Percentiles rank a stretch among this genome's conserved stretches.
Evolutionary conservation across 768 basidiomycete species (phyloP).

Genomic region (Pleurotus giganteus): DNA sequence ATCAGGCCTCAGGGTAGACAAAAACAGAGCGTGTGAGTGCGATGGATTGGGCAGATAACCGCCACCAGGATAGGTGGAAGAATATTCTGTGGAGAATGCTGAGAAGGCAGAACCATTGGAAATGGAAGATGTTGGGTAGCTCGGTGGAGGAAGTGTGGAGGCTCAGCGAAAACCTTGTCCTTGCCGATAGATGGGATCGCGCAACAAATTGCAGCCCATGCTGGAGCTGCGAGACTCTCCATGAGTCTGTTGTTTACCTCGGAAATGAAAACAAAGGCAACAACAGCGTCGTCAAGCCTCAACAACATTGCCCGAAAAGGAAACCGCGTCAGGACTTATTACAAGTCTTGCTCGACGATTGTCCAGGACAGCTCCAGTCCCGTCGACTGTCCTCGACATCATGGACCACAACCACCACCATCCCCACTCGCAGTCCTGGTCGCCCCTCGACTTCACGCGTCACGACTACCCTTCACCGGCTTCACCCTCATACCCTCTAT

Average conservation of each 20-base stretch:
- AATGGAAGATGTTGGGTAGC: constrained; percentile 5
- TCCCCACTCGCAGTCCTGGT: not conserved
- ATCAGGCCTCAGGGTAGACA: not conserved
- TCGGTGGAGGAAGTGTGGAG: constrained; percentile 4
- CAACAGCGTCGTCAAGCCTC: constrained; percentile 8
- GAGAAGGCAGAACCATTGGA: not conserved
- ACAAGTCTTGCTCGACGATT: constrained; percentile 1
- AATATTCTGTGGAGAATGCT: constrained; percentile 9
- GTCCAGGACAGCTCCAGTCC: not conserved
- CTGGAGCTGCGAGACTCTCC: constrained; percentile 1
- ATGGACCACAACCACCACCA: constrained; percentile 8
- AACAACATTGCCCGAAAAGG: constrained; percentile 1
- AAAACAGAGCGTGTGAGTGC: not conserved
- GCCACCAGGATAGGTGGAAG: not conserved
- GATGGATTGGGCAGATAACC: constrained; percentile 1
- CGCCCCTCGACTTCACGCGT: constrained; percentile 2
- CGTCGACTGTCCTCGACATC: constrained; percentile 2
- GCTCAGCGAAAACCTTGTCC: constrained; percentile 1
- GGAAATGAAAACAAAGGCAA: constrained; percentile 8
- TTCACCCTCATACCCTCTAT: constrained; percentile 5
- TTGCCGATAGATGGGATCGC: constrained; percentile 1
- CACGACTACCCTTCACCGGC: constrained; percentile 9
- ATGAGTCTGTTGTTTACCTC: constrained; percentile 5
- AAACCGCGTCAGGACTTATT: constrained; percentile 4
- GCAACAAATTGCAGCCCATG: constrained; percentile 1